Percentiles rank a stretch among this genome's conserved stretches.
Evolutionary conservation across 1,284 basidiomycete genomes (phyloP).

Genomic region (Ustanciosporium gigantosporum): DNA sequence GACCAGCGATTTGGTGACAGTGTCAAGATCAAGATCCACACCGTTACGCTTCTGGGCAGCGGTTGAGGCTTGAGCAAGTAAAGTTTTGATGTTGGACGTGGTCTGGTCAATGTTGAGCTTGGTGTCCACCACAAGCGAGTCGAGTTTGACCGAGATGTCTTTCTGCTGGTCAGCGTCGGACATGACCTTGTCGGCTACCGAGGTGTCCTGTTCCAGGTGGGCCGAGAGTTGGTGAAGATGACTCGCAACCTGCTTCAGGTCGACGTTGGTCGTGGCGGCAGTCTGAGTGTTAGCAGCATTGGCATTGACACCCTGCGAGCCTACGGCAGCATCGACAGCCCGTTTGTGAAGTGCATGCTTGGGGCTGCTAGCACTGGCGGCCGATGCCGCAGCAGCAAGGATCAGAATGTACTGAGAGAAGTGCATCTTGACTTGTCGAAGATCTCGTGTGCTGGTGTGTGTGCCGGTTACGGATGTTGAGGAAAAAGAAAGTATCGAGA

Average conservation of each 20-base stretch:
- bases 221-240: constrained; percentile 22
- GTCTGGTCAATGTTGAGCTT: background rate
- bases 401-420: background rate
- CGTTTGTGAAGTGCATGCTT: background rate
- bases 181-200: constrained; percentile 5
- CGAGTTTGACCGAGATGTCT: background rate
- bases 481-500: too few relatives aligned
- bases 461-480: too few relatives aligned
- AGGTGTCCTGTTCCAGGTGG: constrained; percentile 9
- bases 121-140: background rate
- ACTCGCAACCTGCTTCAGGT: constrained; percentile 22
- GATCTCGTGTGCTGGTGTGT: too few relatives aligned
- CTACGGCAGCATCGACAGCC: background rate
- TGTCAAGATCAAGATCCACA: background rate
- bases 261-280: constrained; percentile 1
- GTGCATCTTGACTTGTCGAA: too few relatives aligned
- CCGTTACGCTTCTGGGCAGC: background rate
- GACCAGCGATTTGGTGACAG: constrained; percentile 1
- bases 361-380: background rate
- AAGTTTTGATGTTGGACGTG: background rate
- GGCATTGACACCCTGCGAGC: constrained; percentile 5
- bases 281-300: constrained; percentile 2
- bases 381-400: background rate
- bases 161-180: constrained; percentile 3
- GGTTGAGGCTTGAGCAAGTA: too few relatives aligned